These are phyloP conservation scores for Stipa capillata DNA, from an alignment of 176 grass and related monocot genomes.

Conservation along the genomic window DNA sequence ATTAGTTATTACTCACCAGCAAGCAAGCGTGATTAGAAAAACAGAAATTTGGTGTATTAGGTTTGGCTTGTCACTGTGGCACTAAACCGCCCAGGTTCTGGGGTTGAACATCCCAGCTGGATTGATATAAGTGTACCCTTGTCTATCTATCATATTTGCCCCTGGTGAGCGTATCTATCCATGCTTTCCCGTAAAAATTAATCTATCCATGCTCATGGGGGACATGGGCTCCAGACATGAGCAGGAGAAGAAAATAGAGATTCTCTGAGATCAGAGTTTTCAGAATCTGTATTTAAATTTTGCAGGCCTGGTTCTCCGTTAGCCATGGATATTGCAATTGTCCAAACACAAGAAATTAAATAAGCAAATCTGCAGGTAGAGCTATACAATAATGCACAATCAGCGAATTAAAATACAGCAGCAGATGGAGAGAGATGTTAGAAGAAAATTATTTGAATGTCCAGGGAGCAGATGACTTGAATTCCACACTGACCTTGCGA, in stretches of 20 bases:
- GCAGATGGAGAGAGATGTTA: not conserved
- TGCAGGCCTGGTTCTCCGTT: not conserved
- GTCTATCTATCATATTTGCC: not conserved
- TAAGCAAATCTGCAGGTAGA: not conserved
- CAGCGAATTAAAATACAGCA: conserved; percentile 8
- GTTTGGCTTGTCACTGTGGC: not conserved
- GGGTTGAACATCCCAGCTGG: not conserved
- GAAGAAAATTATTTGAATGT: not conserved
- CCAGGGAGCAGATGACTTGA: conserved; percentile 27
- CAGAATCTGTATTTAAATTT: not conserved
- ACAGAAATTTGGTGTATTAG: not conserved
- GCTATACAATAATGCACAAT: not conserved
- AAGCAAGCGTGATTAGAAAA: not conserved
- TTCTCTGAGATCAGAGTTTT: not conserved
- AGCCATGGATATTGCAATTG: not conserved
- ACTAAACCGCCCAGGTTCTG: not conserved
- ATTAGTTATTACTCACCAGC: not conserved
- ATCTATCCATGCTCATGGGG: not conserved
- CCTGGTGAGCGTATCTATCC: not conserved
- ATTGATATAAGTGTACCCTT: not conserved
- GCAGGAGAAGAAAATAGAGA: conserved; percentile 7
- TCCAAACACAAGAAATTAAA: not conserved
- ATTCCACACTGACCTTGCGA: not conserved
- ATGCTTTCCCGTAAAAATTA: not conserved
- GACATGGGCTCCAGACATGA: not conserved